Base-by-base conservation (phyloP, 179 eudicot species). In the Vitellaria paradoxa region DNA sequence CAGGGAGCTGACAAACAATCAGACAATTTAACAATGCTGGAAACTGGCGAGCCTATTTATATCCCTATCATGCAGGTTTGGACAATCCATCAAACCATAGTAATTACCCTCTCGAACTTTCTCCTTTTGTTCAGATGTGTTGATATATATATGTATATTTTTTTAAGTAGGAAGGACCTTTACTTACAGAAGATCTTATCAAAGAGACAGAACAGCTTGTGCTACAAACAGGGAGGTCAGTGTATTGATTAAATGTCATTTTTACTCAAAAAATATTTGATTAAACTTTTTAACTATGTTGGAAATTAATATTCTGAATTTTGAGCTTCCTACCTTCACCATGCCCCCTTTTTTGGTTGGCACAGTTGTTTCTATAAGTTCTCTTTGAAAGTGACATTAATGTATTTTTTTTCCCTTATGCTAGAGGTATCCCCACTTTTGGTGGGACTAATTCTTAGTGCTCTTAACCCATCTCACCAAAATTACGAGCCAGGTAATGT, bases 171-270 rank as follows among this genome's bases (percentile, higher is more conserved):
- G 98, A 94, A 89, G 93, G 89, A 64, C 97, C 97, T 82, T 83
- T 94, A 82, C 87, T 94, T 49, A 94, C 98, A 1, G 96, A 93
- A 85, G 98, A 94, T 83, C 89, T 93, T 76, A 89, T 94, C 73
- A 86, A 89, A 77, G 98, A 94, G 82, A 87, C 91, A 49, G 98
- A 94, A 79, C 97, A 94, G 83, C 88, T 92, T 87, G 92, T 94
- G 81, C 82, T 94, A 49, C 91, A 91, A 61, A 94, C 98, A 26
- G 93, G 98, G 78, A 94, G 98, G 98, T 93, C 63, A 77, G 92
- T 77, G 50, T 63, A 77, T 55, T 17, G 30, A 67, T 42, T 52
- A 45, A 56, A 68, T 69, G 65, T 70, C 68, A 21, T 12, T 59
- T 70, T 49, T 13, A 21, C 50, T 59, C 55, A 8, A 56, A 46